These are phyloP conservation scores for Saccharomycopsis hybrid DNA, from an alignment of 1,139 yeast genomes.

Conservation along the genomic window DNA sequence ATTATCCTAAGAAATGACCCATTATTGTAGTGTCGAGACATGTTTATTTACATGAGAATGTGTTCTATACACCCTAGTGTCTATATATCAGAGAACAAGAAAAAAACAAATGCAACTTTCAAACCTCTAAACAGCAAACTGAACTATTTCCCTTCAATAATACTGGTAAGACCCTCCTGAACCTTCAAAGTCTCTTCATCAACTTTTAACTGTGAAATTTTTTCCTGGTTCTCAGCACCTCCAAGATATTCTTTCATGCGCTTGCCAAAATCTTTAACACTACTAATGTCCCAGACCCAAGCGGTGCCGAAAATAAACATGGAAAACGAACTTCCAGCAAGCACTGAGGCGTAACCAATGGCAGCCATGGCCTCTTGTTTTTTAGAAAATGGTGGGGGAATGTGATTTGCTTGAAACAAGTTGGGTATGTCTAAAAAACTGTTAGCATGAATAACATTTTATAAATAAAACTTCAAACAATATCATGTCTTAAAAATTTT, in stretches of 20 bases:
- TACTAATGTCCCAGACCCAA: slow-evolving; percentile 72
- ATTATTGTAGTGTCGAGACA: too few species aligned
- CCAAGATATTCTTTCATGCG: slow-evolving; percentile 63
- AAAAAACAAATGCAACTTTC: too few species aligned
- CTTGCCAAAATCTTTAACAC: slow-evolving; percentile 63
- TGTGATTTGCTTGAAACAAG: slow-evolving; percentile 78
- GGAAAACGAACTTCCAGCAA: slow-evolving; percentile 67
- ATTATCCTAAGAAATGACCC: too few species aligned
- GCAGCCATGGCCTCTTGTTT: slow-evolving; percentile 85
- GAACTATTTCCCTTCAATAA: slow-evolving; percentile 3
- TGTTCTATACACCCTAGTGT: too few species aligned
- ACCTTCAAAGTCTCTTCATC: slow-evolving; percentile 55
- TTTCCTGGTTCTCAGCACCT: slow-evolving; percentile 55
- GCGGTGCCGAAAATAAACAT: slow-evolving; percentile 71
- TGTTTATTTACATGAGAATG: too few species aligned
- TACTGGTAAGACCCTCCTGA: slow-evolving; percentile 25
- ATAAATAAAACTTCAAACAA: too few species aligned
- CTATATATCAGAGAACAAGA: too few species aligned
- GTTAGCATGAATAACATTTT: slow-evolving; percentile 12
- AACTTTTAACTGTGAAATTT: slow-evolving; percentile 43
- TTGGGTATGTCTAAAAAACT: slow-evolving; percentile 50
- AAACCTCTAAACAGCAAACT: too few species aligned
- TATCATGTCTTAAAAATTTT: too few species aligned
- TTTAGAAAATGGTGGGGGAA: slow-evolving; percentile 76
- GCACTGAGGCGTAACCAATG: slow-evolving; percentile 69